phyloP scores from a whole-genome alignment of 257 asterid genomes.

The Fraxinus quadrangulata region DNA sequence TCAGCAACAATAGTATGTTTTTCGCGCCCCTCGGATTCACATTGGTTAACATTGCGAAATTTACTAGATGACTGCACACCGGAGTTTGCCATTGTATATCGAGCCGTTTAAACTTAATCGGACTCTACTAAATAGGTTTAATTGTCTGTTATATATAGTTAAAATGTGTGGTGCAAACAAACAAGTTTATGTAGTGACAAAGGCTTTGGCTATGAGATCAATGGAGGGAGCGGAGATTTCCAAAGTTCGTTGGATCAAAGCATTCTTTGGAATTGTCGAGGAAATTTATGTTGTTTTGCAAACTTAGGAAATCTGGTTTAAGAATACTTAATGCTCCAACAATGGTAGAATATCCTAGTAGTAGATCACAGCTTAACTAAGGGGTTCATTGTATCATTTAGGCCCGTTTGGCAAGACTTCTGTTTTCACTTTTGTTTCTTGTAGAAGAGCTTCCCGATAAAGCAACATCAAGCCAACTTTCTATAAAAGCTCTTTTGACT shows the following conservation, averaged over 20 bases:
- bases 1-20: constrained; percentile 54
- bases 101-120: not conserved
- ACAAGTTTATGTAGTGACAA: constrained; percentile 30
- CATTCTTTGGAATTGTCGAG: constrained; percentile 35
- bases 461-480: no score
- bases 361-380: not conserved
- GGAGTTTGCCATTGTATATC: constrained; percentile 30
- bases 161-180: constrained; percentile 1
- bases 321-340: not conserved
- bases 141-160: not conserved
- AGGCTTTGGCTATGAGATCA: constrained; percentile 31
- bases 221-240: constrained; percentile 26
- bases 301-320: not conserved
- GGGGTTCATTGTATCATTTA: no score
- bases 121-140: not conserved
- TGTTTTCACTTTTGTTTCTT: no score
- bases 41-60: constrained; percentile 42
- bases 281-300: constrained; percentile 19
- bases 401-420: no score
- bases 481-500: no score
- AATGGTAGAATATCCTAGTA: not conserved
- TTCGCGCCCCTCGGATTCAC: constrained; percentile 45
- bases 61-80: not conserved
- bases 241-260: constrained; percentile 12
- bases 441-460: no score